Base-by-base conservation (phyloP, 257 asterid genomes). In the Cynanchum wilfordii region DNA sequence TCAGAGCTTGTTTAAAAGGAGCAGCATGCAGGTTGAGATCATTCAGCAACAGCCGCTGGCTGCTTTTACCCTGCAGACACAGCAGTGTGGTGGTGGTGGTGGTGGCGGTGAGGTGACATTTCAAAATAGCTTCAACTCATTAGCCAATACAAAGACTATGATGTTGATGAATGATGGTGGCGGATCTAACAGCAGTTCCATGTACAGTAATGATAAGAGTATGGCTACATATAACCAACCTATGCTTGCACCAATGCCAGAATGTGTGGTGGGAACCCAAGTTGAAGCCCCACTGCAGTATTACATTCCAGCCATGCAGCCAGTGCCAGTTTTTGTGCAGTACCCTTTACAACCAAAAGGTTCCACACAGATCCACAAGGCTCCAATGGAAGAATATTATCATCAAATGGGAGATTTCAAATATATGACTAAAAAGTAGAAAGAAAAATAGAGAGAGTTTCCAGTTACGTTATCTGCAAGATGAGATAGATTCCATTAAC, bases 291-390 rank as follows among this genome's bases (percentile, higher is more conserved):
- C 38, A 9, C 7, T 69, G 20, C 42, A 51, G 38, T 70, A 70
- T 54, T 70, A 70, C 44, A 29, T 69, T 69, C 73, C 73, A 15
- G 20, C 49, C 8, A 20, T 54, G 74, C 74, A 70, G 38, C 73
- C 50, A 0, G 6, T 69, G 64, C 64, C 73, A 0, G n/a, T 70
- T 6, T 54, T 19, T 36, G 16, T 70, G 54, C 74, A 54, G 30
- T 54, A 70, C 25, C 65, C 74, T 44, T 54, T 54, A 24, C 65
- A 70, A 33, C 13, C 74, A 1, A 52, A 11, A 52, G 50, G 50
- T 36, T 38, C 66, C 33, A 5, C 50, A 1, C 33, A 69, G 15
- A 70, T 70, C 7, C 19, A 54, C 8, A 19, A 13, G 27, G 19
- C 74, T 33, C 74, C 38, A 38, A 70, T 24, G n/a, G 74, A 33